phyloP scores from a whole-genome alignment of 192 early-diverging fungal genomes.

The Backusella tuberculispora region DNA sequence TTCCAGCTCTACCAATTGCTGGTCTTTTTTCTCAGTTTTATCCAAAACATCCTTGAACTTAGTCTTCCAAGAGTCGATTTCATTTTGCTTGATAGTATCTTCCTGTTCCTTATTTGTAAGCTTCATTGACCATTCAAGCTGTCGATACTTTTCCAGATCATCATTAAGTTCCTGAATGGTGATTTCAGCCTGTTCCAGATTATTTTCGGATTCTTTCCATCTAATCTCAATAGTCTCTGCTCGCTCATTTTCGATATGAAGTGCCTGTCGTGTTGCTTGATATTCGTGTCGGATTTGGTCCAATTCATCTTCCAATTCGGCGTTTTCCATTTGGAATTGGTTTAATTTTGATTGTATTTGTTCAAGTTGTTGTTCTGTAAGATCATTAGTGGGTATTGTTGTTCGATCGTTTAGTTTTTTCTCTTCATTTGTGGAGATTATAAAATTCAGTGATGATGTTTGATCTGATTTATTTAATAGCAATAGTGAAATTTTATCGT shows the following conservation, averaged over 20 bases:
- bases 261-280: background rate
- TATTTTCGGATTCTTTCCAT: constrained; percentile 18
- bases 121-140: background rate
- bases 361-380: background rate
- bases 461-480: background rate
- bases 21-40: background rate
- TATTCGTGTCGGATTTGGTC: constrained; percentile 20
- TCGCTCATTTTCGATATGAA: constrained; percentile 20
- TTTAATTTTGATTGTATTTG: constrained; percentile 8
- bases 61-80: background rate
- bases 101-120: background rate
- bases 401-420: background rate
- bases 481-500: background rate
- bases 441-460: too few relatives aligned
- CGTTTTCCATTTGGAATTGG: background rate
- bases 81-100: background rate
- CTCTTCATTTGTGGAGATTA: too few relatives aligned
- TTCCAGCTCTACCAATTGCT: background rate
- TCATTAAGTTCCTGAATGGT: background rate
- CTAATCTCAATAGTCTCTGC: constrained; percentile 13
- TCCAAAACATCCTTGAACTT: background rate
- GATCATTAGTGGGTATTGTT: background rate
- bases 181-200: constrained; percentile 17
- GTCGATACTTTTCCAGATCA: constrained; percentile 7
- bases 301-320: background rate